phyloP scores from a whole-genome alignment of 805 yeast species.

The Candida ponderosae region DNA sequence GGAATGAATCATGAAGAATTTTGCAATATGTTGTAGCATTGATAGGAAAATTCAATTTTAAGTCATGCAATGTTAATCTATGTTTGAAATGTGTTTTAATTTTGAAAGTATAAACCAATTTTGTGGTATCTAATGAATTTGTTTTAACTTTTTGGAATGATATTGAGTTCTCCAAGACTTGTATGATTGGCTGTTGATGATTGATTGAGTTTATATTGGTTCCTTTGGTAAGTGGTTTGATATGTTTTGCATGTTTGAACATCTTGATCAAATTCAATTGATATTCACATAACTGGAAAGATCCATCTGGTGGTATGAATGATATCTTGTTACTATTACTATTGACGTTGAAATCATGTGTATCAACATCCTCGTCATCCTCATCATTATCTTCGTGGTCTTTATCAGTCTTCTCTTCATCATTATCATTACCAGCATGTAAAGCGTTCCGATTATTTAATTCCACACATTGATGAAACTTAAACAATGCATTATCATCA shows the following conservation, averaged over 20 bases:
- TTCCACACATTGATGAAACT: constrained; percentile 85
- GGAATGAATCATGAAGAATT: no score
- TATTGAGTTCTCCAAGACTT: constrained; percentile 1
- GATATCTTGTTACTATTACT: constrained; percentile 43
- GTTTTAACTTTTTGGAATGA: not conserved
- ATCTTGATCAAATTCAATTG: constrained; percentile 13
- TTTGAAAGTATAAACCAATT: constrained; percentile 18
- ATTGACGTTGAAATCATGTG: constrained; percentile 17
- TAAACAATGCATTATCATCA: constrained; percentile 27
- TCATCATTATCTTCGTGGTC: no score
- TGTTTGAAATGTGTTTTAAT: constrained; percentile 56
- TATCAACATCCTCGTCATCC: constrained; percentile 21
- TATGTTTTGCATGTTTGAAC: constrained; percentile 18
- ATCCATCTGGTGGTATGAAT: constrained; percentile 89
- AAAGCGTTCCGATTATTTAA: constrained; percentile 39
- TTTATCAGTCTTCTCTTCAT: no score
- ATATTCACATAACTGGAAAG: constrained; percentile 48
- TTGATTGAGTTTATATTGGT: constrained; percentile 6
- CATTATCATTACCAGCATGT: no score
- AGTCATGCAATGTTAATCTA: constrained; percentile 51
- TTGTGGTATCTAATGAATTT: constrained; percentile 8
- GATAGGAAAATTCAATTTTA: constrained; percentile 57
- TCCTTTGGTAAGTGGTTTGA: constrained; percentile 11
- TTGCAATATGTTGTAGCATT: constrained; percentile 32
- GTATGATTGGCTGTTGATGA: constrained; percentile 3